Evolutionary conservation across 2,329 filamentous ascomycete genomes (phyloP), one percentile per base, ranked within the genome.

Genomic region (Pseudogymnoascus sp.): DNA sequence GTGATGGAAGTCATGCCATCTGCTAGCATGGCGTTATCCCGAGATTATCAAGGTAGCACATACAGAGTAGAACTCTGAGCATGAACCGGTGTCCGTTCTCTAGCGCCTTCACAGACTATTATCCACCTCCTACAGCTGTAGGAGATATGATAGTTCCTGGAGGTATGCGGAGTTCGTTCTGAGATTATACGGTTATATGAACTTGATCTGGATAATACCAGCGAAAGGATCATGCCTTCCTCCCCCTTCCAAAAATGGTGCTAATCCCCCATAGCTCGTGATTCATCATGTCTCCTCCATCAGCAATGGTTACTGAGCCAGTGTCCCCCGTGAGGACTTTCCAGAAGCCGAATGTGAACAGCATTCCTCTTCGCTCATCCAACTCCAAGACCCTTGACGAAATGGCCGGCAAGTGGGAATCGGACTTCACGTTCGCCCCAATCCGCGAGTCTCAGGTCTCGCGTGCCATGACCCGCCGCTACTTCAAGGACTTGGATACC

Each of bases 181-280:
- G 88, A 93, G 89, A 94, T 86, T 86, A 94, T 89, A 94, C 90
- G 90, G 91, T 88, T 81, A 67, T 63, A 64, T 81, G 79, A 91
- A 93, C 90, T 93, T 93, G 90, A 93, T 92, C 90, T 91, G 89
- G 91, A 92, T 93, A 93, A 94, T 94, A 91, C 91, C 89, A 92
- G 92, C 92, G 92, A 92, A 94, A 96, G 92, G 89, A 96, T 94
- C 91, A 95, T 96, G 91, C 90, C 84, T 84, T 83, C 79, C 77
- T 71, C 73, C 74, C 70, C 71, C 67, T 68, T 70, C 64, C 62
- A 68, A 66, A 66, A 71, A 70, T 68, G 71, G 61, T 67, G 74
- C 72, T 75, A 77, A 78, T 75, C 72, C 70, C 69, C 66, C 74
- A 72, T 72, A 78, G 71, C 72, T 71, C 65, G 68, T 66, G 71